phyloP scores from a whole-genome alignment of 257 asterid genomes.

The Ocimum tenuiflorum region DNA sequence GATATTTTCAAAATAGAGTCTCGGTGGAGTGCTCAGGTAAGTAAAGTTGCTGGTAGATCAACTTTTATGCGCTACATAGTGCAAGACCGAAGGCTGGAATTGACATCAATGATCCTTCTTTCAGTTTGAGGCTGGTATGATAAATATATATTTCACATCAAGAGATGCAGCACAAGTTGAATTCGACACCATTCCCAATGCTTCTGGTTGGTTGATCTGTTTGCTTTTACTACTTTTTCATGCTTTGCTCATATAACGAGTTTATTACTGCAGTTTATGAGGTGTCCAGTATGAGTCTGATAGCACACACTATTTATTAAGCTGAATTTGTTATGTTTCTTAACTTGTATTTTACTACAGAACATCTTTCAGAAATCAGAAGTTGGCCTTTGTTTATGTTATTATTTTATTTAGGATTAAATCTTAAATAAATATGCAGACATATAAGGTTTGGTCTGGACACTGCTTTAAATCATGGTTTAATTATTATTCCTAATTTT shows the following conservation, averaged over 20 bases:
- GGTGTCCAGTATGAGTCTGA: not conserved
- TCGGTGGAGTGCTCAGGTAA: constrained; percentile 56
- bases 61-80: constrained; percentile 8
- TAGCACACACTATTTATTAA: not conserved
- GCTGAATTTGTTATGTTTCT: not conserved
- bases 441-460: too few species aligned
- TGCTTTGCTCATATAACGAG: constrained; percentile 1
- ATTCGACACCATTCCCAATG: constrained; percentile 16
- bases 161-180: constrained; percentile 28
- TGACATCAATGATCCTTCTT: constrained; percentile 20
- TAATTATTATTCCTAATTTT: too few species aligned
- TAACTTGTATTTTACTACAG: too few species aligned
- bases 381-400: too few species aligned
- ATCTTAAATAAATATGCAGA: too few species aligned
- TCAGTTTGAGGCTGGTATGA: constrained; percentile 46
- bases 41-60: constrained; percentile 19
- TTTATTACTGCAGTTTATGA: constrained; percentile 4
- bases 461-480: too few species aligned
- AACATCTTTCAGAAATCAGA: too few species aligned
- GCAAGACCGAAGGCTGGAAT: constrained; percentile 16
- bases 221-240: constrained; percentile 12
- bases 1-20: constrained; percentile 63
- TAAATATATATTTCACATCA: constrained; percentile 37
- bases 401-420: too few species aligned
- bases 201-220: constrained; percentile 42